Base-by-base conservation (phyloP, 148 eudicot genomes). In the Agrostemma githago region DNA sequence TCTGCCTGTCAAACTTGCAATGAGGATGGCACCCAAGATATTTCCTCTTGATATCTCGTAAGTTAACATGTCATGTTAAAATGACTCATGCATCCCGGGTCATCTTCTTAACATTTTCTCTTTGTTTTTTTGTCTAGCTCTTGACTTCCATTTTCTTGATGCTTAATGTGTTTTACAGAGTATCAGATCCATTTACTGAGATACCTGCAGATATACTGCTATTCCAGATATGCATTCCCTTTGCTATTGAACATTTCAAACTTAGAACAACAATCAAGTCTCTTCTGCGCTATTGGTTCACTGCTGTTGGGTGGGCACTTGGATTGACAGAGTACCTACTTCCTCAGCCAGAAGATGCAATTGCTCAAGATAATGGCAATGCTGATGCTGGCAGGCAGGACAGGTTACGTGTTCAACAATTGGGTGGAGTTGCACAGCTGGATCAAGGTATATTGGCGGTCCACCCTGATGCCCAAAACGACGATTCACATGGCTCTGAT, bases 11-110 rank as follows among this genome's bases (percentile, higher is more conserved):
- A 94, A 91, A 80, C 96, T 94, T 72, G 97, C 98, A 72, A 89
- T 94, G 98, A 78, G 89, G 75, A 82, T 89, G 79, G 91, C 91
- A 40, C 98, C 98, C n/a, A 87, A 90, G 62, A 81, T 91, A 58
- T 94, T 94, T 72, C 98, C 98, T 12, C 90, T 94, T n/a, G 98
- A 91, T 84, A 94, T 94, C 74, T 88, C 97, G 98, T 94, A 87
- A 82, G 98, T 69, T 79, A 2, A 43, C 79, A 57, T 39, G 76
- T 58, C 64, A 12, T 76, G 26, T 59, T 62, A 61, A 44, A 20
- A 17, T n/a, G 53, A 3, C 14, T 62, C 41, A 8, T 41, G 53
- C 8, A 20, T 5, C 19, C 19, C 15, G 34, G 34, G n/a, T 6
- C 16, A 34, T 41, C 10, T 62, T 62, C 4, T 62, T 62, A 21